A percentile compares a stretch with the other conserved stretches of the same genome.
These are phyloP conservation scores for Tilletia setariae DNA, from an alignment of 1,284 basidiomycete species.

Conservation along the genomic window DNA sequence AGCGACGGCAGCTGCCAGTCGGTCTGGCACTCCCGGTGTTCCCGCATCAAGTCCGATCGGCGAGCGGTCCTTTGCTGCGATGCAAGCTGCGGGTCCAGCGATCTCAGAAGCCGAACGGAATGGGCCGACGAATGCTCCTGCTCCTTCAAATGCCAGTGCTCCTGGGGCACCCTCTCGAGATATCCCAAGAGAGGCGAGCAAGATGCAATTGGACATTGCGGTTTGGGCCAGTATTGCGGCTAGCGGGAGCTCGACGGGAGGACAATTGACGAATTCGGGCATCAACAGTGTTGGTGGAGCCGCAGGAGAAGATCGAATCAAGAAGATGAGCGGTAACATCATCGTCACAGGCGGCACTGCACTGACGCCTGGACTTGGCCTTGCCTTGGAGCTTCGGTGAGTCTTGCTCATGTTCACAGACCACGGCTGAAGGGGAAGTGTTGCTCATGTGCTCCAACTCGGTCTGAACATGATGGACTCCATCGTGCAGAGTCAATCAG, in stretches of 20 bases:
- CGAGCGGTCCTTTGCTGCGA: neutral
- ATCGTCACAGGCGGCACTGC: slow-evolving; percentile 80
- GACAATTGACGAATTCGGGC: slow-evolving; percentile 55
- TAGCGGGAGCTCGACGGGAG: slow-evolving; percentile 12
- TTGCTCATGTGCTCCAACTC: neutral
- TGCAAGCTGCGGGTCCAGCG: neutral
- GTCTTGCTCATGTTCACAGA: neutral
- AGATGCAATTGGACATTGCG: slow-evolving; percentile 87
- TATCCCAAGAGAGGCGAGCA: slow-evolving; percentile 77
- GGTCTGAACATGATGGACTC: neutral
- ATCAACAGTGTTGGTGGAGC: slow-evolving; percentile 60
- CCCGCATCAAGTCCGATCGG: neutral
- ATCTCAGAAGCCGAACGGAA: neutral
- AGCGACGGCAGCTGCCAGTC: slow-evolving; percentile 9
- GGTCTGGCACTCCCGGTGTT: neutral
- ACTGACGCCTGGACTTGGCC: slow-evolving; percentile 55
- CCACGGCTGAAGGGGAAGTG: neutral
- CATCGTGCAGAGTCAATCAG: slow-evolving; percentile 18
- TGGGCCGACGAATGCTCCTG: neutral
- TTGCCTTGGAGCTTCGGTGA: slow-evolving; percentile 53
- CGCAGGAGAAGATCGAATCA: slow-evolving; percentile 76
- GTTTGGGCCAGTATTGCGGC: slow-evolving; percentile 71
- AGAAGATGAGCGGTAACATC: slow-evolving; percentile 82
- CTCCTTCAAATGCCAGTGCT: neutral
- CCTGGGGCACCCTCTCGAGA: slow-evolving; percentile 60